Conservation (phyloP, 257 asterid species). For the Rauvolfia tetraphylla region DNA sequence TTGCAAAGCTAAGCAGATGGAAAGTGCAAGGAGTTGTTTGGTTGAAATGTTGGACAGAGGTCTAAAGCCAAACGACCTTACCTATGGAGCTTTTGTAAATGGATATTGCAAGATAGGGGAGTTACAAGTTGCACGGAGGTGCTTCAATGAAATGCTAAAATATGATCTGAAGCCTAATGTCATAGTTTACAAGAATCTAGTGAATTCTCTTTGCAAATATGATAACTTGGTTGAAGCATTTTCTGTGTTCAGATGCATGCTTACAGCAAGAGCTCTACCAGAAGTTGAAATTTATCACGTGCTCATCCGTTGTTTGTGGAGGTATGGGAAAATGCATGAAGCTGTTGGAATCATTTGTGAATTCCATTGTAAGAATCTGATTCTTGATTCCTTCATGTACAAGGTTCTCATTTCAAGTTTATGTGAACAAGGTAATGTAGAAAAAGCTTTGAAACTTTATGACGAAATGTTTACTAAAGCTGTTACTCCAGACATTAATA, state of each 20-base stretch:
- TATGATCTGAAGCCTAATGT: slow-evolving; percentile 19
- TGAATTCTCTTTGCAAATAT: slow-evolving; percentile 12
- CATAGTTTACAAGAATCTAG: slow-evolving; percentile 14
- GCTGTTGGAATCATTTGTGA: not conserved
- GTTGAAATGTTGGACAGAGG: slow-evolving; percentile 20
- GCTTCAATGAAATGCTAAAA: slow-evolving; percentile 19
- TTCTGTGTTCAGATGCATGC: slow-evolving; percentile 12
- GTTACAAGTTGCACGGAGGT: slow-evolving; percentile 14
- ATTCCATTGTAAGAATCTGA: not conserved
- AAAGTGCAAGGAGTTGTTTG: slow-evolving; percentile 11
- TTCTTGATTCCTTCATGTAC: not conserved
- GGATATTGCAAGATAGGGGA: slow-evolving; percentile 15
- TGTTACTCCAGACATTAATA: not conserved
- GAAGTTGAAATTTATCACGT: slow-evolving; percentile 6
- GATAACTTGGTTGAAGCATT: slow-evolving; percentile 13
- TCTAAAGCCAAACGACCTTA: slow-evolving; percentile 18
- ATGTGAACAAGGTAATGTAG: slow-evolving; percentile 8
- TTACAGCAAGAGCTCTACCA: not conserved
- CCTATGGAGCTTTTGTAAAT: slow-evolving; percentile 18
- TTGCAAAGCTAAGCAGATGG: slow-evolving; percentile 13
- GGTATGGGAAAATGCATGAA: not conserved
- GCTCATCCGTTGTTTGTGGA: not conserved
- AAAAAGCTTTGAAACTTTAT: slow-evolving; percentile 1
- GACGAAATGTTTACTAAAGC: not conserved
- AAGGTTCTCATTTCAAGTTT: not conserved